Conservation (phyloP, 2,329 filamentous ascomycete genomes). For the Phyllosticta citrichinensis region DNA sequence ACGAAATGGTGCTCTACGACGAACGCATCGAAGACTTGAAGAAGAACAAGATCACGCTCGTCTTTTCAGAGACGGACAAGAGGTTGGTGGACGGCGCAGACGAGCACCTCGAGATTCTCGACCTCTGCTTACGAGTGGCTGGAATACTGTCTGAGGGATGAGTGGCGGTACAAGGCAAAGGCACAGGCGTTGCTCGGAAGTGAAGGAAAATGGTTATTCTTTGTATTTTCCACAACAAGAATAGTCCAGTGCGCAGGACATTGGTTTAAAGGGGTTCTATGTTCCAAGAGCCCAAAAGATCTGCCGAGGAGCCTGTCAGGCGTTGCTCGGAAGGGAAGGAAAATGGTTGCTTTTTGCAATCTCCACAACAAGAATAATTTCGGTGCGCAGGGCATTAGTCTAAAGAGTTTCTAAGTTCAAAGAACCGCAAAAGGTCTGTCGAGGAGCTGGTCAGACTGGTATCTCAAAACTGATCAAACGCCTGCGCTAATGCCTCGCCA, state of each 20-base stretch:
- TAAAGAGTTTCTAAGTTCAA: neutral
- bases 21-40: conserved; percentile 74
- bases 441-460: neutral
- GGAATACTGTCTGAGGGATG: conserved; percentile 49
- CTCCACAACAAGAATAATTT: neutral
- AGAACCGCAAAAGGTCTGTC: neutral
- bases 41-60: conserved; percentile 79
- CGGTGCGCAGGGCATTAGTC: neutral
- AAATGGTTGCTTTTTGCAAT: neutral
- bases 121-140: conserved; percentile 73
- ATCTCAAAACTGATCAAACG: neutral
- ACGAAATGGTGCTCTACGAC: conserved; percentile 72
- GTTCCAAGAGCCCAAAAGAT: too few relatives aligned
- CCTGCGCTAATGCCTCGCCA: conserved; percentile 11
- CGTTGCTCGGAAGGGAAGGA: too few relatives aligned
- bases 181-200: neutral
- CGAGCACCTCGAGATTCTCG: conserved; percentile 84
- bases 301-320: too few relatives aligned
- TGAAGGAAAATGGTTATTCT: neutral
- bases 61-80: conserved; percentile 94
- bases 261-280: neutral
- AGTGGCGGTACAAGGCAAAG: neutral
- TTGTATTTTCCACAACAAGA: too few relatives aligned
- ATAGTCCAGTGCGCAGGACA: too few relatives aligned
- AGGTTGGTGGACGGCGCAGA: conserved; percentile 88